Evolutionary conservation across 1,284 basidiomycete genomes (phyloP), one percentile per base, ranked within the genome.

Genomic region (Chalciporus sp.): DNA sequence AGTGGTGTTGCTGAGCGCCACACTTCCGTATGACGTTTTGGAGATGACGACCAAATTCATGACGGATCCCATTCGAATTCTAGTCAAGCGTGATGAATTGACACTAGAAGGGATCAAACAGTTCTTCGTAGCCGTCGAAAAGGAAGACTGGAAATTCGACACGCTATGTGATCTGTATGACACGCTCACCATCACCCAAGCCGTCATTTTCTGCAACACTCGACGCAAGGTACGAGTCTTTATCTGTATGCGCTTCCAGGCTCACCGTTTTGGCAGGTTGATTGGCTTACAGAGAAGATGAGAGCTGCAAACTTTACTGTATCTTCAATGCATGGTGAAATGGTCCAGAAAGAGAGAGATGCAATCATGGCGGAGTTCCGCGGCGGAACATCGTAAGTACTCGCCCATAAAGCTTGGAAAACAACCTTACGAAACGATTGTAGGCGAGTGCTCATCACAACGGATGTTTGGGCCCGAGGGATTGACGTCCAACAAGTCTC

Each of bases 31-130:
- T 69, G 97, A 99, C 70, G 96, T 99, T 23, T 76, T 99, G 68
- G 97, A 99, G 79, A 98, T 99, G 93, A 99, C 97, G 20, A 98
- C 94, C 49, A 99, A 99, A 78, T 99, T 99, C 81, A 99, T 99
- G 97, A 98, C 94, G 47, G 96, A 99, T 72, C 95, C 94, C 20
- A 93, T 99, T 65, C 90, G 96, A 51, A 98, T 99, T 68, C 88
- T 99, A 59, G 97, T 99, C 73, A 98, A 99, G 81, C 95, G 96
- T 87, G 97, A 99, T 72, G 97, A 99, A 75, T 83, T 99, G 80
- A 99, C 97, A 46, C 82, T 99, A 52, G 97, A 99, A 73, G 96
- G 97, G 23, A 99, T 99, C 81, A 99, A 98, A 74, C 97, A 99
- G 72, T 99, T 99, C 82, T 99, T 98, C 75, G 95, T 99, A 42